Base-by-base conservation (phyloP, 2,329 filamentous ascomycete genomes). In the Botrytis porri region DNA sequence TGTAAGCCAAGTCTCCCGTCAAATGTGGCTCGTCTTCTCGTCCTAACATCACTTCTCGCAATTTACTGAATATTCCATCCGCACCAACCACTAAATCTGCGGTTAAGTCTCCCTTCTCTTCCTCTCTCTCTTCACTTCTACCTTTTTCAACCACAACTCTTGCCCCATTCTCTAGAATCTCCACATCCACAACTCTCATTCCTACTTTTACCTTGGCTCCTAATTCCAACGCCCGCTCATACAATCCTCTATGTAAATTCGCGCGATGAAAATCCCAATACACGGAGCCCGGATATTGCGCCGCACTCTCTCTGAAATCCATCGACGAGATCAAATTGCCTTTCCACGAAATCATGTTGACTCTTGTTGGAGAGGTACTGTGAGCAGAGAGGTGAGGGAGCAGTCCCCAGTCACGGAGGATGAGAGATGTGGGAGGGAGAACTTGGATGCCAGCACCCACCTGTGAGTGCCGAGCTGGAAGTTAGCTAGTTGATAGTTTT, bases 181-280 rank as follows among this genome's bases (percentile, higher is more conserved):
- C 80, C 77, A 67, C 75, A 65, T 59, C 77, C 69, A 48, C 81
- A 78, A 39, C 74, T 8, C 82, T 80, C 20, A 79, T 54, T 9
- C 77, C 74, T 20, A 79, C 75, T 0, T 70, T 75, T 57, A 81
- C 80, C 77, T 41, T 82, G 1, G 82, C 83, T 0, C 84, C 84
- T 22, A 81, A 77, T 22, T 80, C 76, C 35, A 80, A 75, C 2
- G 84, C 84, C 22, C 84, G 79, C 35, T 83, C 78, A 20, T 82
- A 81, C 3, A 86, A 78, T 22, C 83, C 83, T 29, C 81, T 79
- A 73, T 86, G 85, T 8, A 86, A 80, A 77, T 86, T 83, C 20
- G 84, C 84, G 29, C 84, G 79, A 66, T 86, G 84, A 18, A 86
- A 85, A 25, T 86, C 79, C 82, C 83, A 85, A 80, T 84, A 85